Base-by-base conservation (phyloP, 2,329 filamentous ascomycete species). In the Talaromyces funiculosus region DNA sequence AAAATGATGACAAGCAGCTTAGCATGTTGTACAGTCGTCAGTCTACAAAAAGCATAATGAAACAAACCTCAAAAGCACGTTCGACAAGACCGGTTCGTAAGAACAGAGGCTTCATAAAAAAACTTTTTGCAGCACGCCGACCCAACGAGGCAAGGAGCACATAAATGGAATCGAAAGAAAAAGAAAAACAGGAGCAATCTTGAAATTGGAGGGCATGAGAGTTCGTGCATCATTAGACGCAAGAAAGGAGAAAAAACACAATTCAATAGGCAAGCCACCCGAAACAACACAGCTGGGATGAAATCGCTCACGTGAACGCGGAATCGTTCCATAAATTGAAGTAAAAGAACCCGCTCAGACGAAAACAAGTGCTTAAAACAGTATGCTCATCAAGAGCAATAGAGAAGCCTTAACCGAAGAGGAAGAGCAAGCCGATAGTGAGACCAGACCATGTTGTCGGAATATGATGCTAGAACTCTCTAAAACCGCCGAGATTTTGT, bases 51-150 rank as follows among this genome's bases (percentile, higher is more conserved):
- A 67, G 67, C 67, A 67, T 66, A 66, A 67, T 67, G 66, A 64
- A 68, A 68, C 67, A 70, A 53, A 68, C 67, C 70, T 71, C 66
- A 67, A 66, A 66, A 71, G 72, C 67, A 71, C 66, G 68, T 73
- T 73, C 71, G 68, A 73, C 73, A 72, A 70, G 67, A 68, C 71
- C 71, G 71, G 67, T 72, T 68, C 68, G 65, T 71, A 67, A 66
- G 67, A 63, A 65, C 64, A 66, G 68, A 70, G 59, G 62, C 59
- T 60, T 61, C 59, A 63, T 61, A 67, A 69, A 66, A 67, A 67
- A 72, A 77, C 71, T 77, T 77, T 77, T 77, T 72, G 73, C 74
- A 76, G 68, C 76, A 71, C 71, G 74, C 74, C 74, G 75, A 72
- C 74, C 75, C 74, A 75, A 69, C 69, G 68, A 54, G 69, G 68